A percentile compares a stretch with the other conserved stretches of the same genome.
Conservation (phyloP, 805 yeast species). For the Starmerella sp. region DNA sequence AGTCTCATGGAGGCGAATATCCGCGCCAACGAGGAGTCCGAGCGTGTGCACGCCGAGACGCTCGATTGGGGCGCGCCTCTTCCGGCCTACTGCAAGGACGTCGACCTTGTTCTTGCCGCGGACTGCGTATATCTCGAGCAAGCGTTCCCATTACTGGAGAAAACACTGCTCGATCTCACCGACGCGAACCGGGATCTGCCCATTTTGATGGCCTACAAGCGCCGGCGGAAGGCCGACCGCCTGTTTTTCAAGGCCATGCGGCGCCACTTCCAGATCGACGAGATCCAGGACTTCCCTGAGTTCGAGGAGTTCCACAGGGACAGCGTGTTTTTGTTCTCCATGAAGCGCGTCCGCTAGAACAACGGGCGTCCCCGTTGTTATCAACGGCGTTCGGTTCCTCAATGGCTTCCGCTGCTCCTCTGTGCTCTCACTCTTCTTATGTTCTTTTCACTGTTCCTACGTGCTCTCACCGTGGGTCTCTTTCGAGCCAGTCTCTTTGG, state of each 20-base stretch:
- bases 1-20: slow-evolving; percentile 40
- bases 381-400: not conserved
- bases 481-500: not conserved
- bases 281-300: slow-evolving; percentile 23
- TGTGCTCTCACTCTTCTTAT: not conserved
- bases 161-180: slow-evolving; percentile 38
- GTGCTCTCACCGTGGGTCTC: not conserved
- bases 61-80: slow-evolving; percentile 39
- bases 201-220: slow-evolving; percentile 43
- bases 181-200: slow-evolving; percentile 30
- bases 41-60: slow-evolving; percentile 33
- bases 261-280: slow-evolving; percentile 26
- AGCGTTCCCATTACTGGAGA: slow-evolving; percentile 43
- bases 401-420: not conserved
- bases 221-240: slow-evolving; percentile 40
- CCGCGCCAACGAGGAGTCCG: slow-evolving; percentile 31
- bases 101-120: slow-evolving; percentile 44
- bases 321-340: slow-evolving; percentile 35
- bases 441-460: not conserved
- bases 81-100: slow-evolving; percentile 30
- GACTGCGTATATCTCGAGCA: slow-evolving; percentile 49
- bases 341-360: slow-evolving; percentile 21
- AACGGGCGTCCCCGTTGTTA: not conserved
- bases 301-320: slow-evolving; percentile 30
- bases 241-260: slow-evolving; percentile 30